Conservation (phyloP, 768 basidiomycete species). For the Clitopilus passeckerianus region DNA sequence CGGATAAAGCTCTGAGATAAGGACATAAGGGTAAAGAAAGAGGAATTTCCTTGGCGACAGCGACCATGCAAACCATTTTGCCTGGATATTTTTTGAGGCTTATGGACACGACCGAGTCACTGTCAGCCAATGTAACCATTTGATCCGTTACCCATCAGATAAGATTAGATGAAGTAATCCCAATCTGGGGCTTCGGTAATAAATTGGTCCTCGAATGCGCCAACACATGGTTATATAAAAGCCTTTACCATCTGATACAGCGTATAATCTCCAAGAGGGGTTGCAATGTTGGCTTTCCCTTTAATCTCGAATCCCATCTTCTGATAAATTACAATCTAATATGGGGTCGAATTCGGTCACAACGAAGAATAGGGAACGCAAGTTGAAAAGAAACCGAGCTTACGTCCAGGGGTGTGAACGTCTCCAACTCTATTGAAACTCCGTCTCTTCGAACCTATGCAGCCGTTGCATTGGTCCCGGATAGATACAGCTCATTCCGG, state of each 20-base stretch:
- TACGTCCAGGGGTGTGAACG: not conserved
- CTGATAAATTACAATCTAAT: not conserved
- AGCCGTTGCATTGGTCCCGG: no score
- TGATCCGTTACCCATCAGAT: no score
- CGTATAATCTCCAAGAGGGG: not conserved
- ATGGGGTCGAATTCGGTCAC: not conserved
- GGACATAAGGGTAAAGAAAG: not conserved
- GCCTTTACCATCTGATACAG: not conserved
- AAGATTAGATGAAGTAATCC: no score
- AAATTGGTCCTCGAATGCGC: no score
- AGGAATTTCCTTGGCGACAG: not conserved
- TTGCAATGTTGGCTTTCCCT: not conserved
- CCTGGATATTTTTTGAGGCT: no score
- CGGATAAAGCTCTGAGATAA: not conserved
- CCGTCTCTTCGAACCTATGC: not conserved
- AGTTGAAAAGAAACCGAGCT: not conserved
- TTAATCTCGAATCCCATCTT: not conserved
- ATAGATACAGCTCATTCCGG: no score
- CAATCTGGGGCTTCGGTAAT: no score
- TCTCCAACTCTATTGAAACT: not conserved
- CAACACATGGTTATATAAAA: no score
- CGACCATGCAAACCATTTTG: no score
- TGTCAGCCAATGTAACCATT: no score
- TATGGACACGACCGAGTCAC: no score
- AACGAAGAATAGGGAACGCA: no score